Conservation (phyloP, 441 rosid genomes). For the Viola pubescens region DNA sequence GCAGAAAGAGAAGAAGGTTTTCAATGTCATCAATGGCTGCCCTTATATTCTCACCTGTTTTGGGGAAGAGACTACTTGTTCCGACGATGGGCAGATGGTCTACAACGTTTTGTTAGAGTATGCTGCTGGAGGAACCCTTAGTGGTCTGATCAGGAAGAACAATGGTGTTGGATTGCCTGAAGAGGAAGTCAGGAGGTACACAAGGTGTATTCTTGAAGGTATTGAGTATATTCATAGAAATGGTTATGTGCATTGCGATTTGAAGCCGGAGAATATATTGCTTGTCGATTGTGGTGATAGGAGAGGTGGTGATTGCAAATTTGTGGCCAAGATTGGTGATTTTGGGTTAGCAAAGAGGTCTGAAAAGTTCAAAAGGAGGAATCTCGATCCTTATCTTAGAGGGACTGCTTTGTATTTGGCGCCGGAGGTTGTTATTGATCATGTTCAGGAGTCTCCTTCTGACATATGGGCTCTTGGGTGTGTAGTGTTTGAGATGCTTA, state of each 20-base stretch:
- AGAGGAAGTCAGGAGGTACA: constrained; percentile 15
- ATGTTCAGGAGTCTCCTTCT: constrained; percentile 20
- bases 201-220: constrained; percentile 27
- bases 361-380: constrained; percentile 13
- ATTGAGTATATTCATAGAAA: constrained; percentile 22
- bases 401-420: constrained; percentile 32
- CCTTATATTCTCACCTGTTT: constrained; percentile 25
- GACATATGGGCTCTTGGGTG: constrained; percentile 40
- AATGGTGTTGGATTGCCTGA: constrained; percentile 21
- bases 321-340: constrained; percentile 28
- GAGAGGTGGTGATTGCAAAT: not conserved
- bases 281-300: not conserved
- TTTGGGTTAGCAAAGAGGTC: constrained; percentile 31
- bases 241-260: constrained; percentile 35
- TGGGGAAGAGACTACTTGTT: constrained; percentile 21
- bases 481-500: constrained; percentile 27
- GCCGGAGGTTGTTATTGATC: constrained; percentile 20
- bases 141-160: constrained; percentile 13
- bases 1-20: constrained; percentile 28
- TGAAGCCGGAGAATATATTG: constrained; percentile 19
- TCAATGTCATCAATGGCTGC: constrained; percentile 12
- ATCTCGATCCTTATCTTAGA: constrained; percentile 12
- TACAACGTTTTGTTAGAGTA: constrained; percentile 32
- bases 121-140: constrained; percentile 31
- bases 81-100: constrained; percentile 13